Conservation (phyloP, 192 early-diverging fungal species). For the Neocallimastix lanati region DNA sequence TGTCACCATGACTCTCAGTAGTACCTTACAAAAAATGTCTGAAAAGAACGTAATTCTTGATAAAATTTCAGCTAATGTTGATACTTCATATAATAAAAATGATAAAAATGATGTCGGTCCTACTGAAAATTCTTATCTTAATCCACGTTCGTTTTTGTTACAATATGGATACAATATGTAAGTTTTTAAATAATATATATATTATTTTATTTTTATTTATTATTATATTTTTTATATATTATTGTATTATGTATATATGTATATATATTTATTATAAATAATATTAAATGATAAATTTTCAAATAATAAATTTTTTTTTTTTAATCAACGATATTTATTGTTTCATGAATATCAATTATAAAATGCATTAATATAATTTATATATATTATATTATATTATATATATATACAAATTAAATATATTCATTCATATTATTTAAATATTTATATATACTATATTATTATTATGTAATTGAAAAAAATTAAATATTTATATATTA, state of each 20-base stretch:
- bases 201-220: background rate
- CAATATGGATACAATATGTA: background rate
- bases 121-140: background rate
- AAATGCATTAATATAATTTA: no score
- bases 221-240: background rate
- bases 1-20: background rate
- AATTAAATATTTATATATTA: background rate
- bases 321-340: no score
- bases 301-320: no score
- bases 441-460: no score
- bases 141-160: background rate
- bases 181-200: background rate
- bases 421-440: no score
- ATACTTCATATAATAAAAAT: background rate
- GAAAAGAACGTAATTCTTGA: background rate
- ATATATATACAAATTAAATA: no score
- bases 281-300: no score
- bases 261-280: no score
- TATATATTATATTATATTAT: no score
- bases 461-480: no score
- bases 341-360: no score
- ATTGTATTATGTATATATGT: no score
- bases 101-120: background rate
- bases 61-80: background rate
- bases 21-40: background rate